Evolutionary conservation across 805 yeast species (phyloP).

Genomic region (Kazachstania taianensis): DNA sequence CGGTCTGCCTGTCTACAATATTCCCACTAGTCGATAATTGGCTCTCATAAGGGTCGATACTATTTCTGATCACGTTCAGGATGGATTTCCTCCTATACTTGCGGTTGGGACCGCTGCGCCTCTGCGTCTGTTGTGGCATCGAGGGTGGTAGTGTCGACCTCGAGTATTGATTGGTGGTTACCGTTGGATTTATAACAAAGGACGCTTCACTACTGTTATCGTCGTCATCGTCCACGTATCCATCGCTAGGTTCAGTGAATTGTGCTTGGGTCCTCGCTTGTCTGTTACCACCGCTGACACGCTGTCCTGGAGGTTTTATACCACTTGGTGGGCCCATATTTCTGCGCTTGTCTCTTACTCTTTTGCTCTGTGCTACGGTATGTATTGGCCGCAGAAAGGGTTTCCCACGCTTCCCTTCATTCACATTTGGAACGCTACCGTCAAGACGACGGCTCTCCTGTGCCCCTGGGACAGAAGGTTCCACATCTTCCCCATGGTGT

Average conservation of each 20-base stretch:
- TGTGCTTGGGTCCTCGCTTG: background rate
- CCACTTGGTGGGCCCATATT: background rate
- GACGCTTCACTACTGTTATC: conserved; percentile 29
- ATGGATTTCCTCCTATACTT: conserved; percentile 26
- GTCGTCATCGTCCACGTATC: conserved; percentile 12
- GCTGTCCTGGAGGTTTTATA: background rate
- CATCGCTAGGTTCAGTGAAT: background rate
- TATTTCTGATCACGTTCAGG: conserved; percentile 25
- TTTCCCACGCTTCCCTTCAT: background rate
- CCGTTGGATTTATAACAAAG: conserved; percentile 26
- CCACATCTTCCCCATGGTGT: too few species aligned
- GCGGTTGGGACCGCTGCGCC: conserved; percentile 4
- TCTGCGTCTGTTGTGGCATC: conserved; percentile 3
- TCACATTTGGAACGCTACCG: background rate
- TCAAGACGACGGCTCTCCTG: background rate
- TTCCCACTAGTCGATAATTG: background rate
- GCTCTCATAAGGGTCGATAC: conserved; percentile 6
- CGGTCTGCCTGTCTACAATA: background rate
- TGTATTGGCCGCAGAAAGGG: conserved; percentile 4
- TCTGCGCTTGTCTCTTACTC: background rate
- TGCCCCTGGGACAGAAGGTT: background rate
- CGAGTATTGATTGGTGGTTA: conserved; percentile 1
- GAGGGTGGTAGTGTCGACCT: background rate
- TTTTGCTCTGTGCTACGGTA: conserved; percentile 3
- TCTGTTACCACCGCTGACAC: background rate